A percentile compares a stretch with the other conserved stretches of the same genome.
Evolutionary conservation across 495 filamentous ascomycete species (phyloP).

Genomic region (Lophiostoma macrostomum): DNA sequence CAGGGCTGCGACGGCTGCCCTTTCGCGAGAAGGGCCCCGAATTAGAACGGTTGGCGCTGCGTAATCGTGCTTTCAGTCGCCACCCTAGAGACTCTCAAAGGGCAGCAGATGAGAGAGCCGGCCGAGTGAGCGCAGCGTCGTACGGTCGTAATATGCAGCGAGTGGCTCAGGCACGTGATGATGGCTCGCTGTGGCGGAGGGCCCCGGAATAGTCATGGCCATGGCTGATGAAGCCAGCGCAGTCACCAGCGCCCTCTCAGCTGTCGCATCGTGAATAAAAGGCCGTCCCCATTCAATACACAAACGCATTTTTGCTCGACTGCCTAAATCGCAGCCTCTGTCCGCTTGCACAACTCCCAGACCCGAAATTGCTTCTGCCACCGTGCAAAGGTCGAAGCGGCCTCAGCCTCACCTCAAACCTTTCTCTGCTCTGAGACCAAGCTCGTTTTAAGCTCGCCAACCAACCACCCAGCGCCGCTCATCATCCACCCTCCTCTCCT

Average conservation of each 20-base stretch:
- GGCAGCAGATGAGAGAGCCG: too few species aligned
- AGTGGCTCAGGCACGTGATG: too few species aligned
- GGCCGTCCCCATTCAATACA: too few species aligned
- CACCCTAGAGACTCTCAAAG: neutral
- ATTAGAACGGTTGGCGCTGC: neutral
- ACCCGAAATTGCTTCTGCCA: slow-evolving; percentile 5
- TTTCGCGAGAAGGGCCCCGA: neutral
- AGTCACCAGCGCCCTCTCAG: too few species aligned
- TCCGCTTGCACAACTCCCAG: neutral
- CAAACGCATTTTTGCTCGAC: too few species aligned
- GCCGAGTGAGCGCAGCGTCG: too few species aligned
- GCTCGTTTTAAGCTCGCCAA: slow-evolving; percentile 22
- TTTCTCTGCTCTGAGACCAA: slow-evolving; percentile 25
- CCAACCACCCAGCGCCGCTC: neutral
- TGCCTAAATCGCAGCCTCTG: neutral
- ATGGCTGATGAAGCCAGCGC: too few species aligned
- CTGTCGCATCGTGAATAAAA: neutral
- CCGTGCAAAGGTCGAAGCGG: neutral
- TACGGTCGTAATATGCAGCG: too few species aligned
- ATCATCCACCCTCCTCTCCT: slow-evolving; percentile 1
- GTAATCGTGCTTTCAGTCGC: neutral
- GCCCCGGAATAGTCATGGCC: too few species aligned
- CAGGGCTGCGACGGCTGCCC: neutral
- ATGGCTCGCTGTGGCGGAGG: too few species aligned
- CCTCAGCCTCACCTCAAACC: slow-evolving; percentile 30